Evolutionary conservation across 2,329 filamentous ascomycete species (phyloP).

Genomic region (Aspergillus quadricinctus): DNA sequence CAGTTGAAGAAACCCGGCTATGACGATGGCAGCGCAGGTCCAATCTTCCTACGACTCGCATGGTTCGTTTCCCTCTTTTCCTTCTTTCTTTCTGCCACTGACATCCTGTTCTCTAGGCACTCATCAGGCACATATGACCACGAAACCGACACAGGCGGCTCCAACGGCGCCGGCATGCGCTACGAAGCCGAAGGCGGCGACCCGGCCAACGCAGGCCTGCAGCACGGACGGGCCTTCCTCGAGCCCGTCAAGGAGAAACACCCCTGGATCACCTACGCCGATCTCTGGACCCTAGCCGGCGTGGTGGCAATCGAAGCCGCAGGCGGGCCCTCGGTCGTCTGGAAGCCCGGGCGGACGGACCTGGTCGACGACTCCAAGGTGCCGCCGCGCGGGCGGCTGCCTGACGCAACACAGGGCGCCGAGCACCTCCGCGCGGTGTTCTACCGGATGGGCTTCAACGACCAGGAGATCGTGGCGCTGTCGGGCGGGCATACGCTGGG

Average conservation of each 20-base stretch:
- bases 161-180: conserved; percentile 63
- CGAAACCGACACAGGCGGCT: conserved; percentile 57
- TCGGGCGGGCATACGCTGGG: conserved; percentile 55
- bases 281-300: conserved; percentile 62
- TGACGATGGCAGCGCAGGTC: conserved; percentile 62
- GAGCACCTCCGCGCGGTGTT: conserved; percentile 56
- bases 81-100: conserved; percentile 1
- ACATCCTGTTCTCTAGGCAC: conserved; percentile 45
- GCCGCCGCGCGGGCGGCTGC: conserved; percentile 55
- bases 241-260: conserved; percentile 57
- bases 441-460: conserved; percentile 57
- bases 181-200: conserved; percentile 62
- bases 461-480: conserved; percentile 57
- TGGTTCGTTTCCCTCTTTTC: conserved; percentile 43
- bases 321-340: conserved; percentile 55
- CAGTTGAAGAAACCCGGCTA: conserved; percentile 59
- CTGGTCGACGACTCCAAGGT: conserved; percentile 58
- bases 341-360: conserved; percentile 58
- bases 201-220: conserved; percentile 61
- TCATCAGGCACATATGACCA: conserved; percentile 60
- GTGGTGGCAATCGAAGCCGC: conserved; percentile 56
- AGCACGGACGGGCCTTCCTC: conserved; percentile 60
- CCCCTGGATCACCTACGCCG: conserved; percentile 62
- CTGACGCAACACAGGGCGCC: conserved; percentile 51
- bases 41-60: conserved; percentile 60